Percentiles rank a stretch among this genome's conserved stretches.
These are phyloP conservation scores for Cubamyces lactineus DNA, from an alignment of 768 basidiomycete species.

Conservation along the genomic window DNA sequence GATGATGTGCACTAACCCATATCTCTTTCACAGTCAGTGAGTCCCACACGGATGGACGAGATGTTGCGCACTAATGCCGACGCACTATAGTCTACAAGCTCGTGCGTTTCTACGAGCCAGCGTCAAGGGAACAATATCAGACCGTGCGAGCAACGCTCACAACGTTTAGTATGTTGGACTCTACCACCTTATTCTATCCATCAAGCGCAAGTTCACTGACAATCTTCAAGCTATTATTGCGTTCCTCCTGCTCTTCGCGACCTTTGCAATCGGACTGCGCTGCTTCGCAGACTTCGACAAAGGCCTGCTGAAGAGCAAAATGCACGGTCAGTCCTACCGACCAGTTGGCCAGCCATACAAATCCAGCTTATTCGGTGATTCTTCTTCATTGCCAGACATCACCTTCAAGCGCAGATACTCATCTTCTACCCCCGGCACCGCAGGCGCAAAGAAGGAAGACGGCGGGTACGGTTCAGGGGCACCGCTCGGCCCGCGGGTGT, in stretches of 20 bases:
- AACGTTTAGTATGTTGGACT: constrained; percentile 68
- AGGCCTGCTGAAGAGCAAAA: constrained; percentile 75
- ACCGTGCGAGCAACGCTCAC: constrained; percentile 83
- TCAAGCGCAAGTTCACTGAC: background rate
- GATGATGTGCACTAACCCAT: constrained; percentile 5
- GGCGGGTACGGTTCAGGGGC: constrained; percentile 55
- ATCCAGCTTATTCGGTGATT: constrained; percentile 43
- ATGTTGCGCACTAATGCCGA: background rate
- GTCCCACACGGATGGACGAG: background rate
- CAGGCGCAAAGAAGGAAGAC: constrained; percentile 47
- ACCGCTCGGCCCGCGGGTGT: constrained; percentile 65
- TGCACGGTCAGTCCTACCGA: constrained; percentile 62
- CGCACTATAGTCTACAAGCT: constrained; percentile 71
- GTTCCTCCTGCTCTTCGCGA: constrained; percentile 72
- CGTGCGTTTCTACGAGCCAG: constrained; percentile 77
- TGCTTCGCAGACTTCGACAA: constrained; percentile 85
- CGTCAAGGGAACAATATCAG: constrained; percentile 53
- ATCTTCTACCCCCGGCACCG: constrained; percentile 30
- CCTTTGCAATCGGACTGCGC: constrained; percentile 74
- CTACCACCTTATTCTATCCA: background rate
- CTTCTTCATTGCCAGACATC: constrained; percentile 46
- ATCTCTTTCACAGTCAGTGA: constrained; percentile 28
- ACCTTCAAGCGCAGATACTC: constrained; percentile 49
- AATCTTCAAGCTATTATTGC: constrained; percentile 65
- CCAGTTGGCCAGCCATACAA: constrained; percentile 35